phyloP scores from a whole-genome alignment of 768 basidiomycete species.

The Dentipellis sp. region DNA sequence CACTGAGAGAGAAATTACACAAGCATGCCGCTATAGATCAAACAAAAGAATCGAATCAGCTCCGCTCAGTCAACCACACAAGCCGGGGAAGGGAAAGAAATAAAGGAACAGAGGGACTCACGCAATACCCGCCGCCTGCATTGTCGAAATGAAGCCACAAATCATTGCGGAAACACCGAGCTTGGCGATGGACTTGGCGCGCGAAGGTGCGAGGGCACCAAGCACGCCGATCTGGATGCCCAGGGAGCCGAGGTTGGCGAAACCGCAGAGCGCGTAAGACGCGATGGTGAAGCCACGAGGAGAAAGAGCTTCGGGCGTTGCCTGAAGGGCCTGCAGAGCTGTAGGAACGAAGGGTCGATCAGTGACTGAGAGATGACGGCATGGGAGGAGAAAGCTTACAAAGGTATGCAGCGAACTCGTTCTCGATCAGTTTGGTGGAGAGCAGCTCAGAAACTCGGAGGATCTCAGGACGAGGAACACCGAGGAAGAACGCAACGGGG shows the following conservation, averaged over 20 bases:
- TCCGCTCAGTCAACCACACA: background rate
- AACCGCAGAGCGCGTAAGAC: slow-evolving; percentile 84
- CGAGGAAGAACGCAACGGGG: slow-evolving; percentile 74
- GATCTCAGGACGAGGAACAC: slow-evolving; percentile 77
- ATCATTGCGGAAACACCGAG: slow-evolving; percentile 63
- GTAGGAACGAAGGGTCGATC: slow-evolving; percentile 22
- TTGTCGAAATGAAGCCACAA: slow-evolving; percentile 59
- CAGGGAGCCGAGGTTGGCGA: slow-evolving; percentile 78
- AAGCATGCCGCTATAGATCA: slow-evolving; percentile 20
- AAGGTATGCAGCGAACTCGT: slow-evolving; percentile 76
- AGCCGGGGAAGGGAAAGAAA: background rate
- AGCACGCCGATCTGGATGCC: slow-evolving; percentile 84
- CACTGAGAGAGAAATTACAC: slow-evolving; percentile 11
- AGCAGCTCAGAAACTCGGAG: slow-evolving; percentile 72
- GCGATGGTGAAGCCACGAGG: slow-evolving; percentile 74
- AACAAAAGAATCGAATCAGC: background rate
- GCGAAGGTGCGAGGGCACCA: slow-evolving; percentile 57
- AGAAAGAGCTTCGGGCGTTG: slow-evolving; percentile 43
- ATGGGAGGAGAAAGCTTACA: slow-evolving; percentile 17
- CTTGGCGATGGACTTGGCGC: slow-evolving; percentile 60
- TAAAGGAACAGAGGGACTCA: slow-evolving; percentile 22
- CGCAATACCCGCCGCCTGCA: slow-evolving; percentile 54
- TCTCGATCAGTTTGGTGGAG: slow-evolving; percentile 80
- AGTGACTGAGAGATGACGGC: background rate
- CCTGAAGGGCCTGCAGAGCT: slow-evolving; percentile 40